Evolutionary conservation across 2,329 filamentous ascomycete genomes (phyloP).

Genomic region (Colletotrichum sp.): DNA sequence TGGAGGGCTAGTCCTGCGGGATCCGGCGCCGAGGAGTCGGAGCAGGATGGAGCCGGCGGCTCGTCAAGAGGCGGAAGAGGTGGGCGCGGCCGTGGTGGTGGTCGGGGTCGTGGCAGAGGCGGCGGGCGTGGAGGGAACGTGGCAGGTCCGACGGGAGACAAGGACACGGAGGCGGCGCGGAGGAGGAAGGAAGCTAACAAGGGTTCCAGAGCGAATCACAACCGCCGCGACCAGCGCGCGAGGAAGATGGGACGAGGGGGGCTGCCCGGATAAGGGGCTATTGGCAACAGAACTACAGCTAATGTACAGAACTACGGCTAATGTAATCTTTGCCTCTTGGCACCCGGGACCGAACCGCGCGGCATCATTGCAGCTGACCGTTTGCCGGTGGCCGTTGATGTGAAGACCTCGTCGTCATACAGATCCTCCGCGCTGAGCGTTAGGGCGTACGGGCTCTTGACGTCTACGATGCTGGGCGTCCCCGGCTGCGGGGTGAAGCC

Average conservation of each 20-base stretch:
- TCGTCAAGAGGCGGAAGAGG: constrained; percentile 47
- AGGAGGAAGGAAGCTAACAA: constrained; percentile 84
- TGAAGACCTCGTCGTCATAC: constrained; percentile 24
- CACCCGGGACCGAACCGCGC: constrained; percentile 23
- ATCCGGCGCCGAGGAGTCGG: constrained; percentile 63
- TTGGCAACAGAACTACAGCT: background rate
- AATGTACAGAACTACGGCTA: constrained; percentile 16
- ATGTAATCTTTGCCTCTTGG: constrained; percentile 29
- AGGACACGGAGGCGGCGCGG: constrained; percentile 73
- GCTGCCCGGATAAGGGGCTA: constrained; percentile 33
- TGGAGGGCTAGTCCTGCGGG: constrained; percentile 62
- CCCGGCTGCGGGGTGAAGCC: constrained; percentile 27
- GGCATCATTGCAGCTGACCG: constrained; percentile 11
- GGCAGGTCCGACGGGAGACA: constrained; percentile 69
- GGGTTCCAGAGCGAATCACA: constrained; percentile 83
- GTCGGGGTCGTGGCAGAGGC: constrained; percentile 49
- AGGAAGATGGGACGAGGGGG: constrained; percentile 67
- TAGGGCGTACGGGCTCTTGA: constrained; percentile 43
- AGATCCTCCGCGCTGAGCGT: constrained; percentile 39
- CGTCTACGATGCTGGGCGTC: constrained; percentile 36
- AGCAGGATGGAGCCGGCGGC: constrained; percentile 46
- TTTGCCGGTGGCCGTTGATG: background rate
- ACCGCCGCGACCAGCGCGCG: constrained; percentile 73
- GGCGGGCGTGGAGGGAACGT: constrained; percentile 63
- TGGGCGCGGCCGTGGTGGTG: constrained; percentile 49